Evolutionary conservation across 495 filamentous ascomycete genomes (phyloP).

Genomic region (Aspergillus baeticus): DNA sequence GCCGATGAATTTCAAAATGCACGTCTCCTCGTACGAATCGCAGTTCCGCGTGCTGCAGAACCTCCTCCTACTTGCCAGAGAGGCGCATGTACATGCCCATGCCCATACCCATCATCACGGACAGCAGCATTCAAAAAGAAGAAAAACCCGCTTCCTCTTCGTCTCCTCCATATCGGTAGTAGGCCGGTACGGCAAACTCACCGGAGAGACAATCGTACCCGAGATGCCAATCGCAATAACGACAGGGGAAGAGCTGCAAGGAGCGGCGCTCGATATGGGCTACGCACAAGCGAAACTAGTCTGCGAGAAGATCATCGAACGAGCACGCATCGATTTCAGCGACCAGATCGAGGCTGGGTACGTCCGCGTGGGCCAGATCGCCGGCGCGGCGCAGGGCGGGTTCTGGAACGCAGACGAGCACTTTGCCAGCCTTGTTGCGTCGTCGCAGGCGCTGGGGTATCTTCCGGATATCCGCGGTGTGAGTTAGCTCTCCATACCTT

Average conservation of each 20-base stretch:
- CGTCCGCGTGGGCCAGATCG: conserved; percentile 47
- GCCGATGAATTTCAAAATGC: conserved; percentile 50
- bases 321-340: conserved; percentile 40
- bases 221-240: not conserved
- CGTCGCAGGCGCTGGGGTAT: conserved; percentile 40
- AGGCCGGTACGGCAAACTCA: conserved; percentile 23
- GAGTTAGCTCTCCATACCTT: too few species aligned
- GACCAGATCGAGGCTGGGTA: conserved; percentile 40
- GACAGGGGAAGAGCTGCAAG: too few species aligned
- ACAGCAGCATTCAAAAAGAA: conserved; percentile 2
- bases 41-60: conserved; percentile 49
- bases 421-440: conserved; percentile 48
- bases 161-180: conserved; percentile 54
- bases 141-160: conserved; percentile 43
- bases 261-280: conserved; percentile 1
- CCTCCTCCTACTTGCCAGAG: conserved; percentile 44
- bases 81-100: not conserved
- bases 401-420: conserved; percentile 54
- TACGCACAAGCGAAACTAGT: conserved; percentile 2
- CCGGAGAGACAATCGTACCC: not conserved
- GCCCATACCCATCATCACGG: not conserved
- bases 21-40: conserved; percentile 41
- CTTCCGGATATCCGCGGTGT: conserved; percentile 42
- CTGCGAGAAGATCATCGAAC: conserved; percentile 37
- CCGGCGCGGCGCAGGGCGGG: conserved; percentile 44